Evolutionary conservation across 352 stramenopile species (phyloP).

Genomic region (Globisporangium heterothallicum): DNA sequence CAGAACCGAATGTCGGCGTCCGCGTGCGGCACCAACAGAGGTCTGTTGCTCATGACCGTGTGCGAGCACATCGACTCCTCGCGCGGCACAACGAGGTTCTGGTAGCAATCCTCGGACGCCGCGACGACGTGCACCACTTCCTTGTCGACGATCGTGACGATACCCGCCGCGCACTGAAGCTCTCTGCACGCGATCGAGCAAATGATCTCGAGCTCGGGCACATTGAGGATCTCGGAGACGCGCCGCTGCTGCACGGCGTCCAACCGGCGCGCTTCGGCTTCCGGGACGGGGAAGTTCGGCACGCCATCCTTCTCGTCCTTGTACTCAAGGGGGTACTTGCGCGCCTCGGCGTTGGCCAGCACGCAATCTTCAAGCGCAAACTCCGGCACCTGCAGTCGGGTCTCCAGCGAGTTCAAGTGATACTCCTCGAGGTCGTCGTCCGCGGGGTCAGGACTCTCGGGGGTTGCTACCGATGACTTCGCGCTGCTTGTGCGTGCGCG

Average conservation of each 20-base stretch:
- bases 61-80: constrained; percentile 49
- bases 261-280: constrained; percentile 32
- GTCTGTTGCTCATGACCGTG: constrained; percentile 44
- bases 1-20: constrained; percentile 52
- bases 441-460: background rate
- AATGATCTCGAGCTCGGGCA: constrained; percentile 46
- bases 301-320: constrained; percentile 12
- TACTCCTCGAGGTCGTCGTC: constrained; percentile 9
- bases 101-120: constrained; percentile 24
- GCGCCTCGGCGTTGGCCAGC: constrained; percentile 20
- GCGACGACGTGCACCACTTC: constrained; percentile 36
- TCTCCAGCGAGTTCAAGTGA: constrained; percentile 20
- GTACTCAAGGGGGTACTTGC: constrained; percentile 33
- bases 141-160: constrained; percentile 42
- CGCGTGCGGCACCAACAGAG: constrained; percentile 39
- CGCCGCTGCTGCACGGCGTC: constrained; percentile 17
- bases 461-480: too few relatives aligned
- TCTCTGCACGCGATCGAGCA: constrained; percentile 37
- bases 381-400: constrained; percentile 13
- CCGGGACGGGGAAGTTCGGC: constrained; percentile 20
- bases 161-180: constrained; percentile 28
- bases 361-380: constrained; percentile 21
- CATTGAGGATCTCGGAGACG: constrained; percentile 24
- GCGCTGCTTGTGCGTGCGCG: too few relatives aligned
- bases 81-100: constrained; percentile 24